Conservation (phyloP, 192 early-diverging fungal genomes). For the Dimargaris cristalligena region DNA sequence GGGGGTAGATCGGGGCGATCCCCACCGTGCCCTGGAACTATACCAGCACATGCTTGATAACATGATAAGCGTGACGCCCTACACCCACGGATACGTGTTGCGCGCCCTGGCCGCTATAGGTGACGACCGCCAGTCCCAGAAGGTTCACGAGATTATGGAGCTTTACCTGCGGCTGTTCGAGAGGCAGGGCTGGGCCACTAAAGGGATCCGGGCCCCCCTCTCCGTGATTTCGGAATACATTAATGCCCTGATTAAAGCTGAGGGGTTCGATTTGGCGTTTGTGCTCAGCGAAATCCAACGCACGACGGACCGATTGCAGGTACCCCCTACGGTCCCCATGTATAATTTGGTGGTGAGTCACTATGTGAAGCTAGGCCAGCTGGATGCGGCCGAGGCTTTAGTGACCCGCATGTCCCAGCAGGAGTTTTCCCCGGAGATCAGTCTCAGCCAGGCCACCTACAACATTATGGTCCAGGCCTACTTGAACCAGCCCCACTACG, state of each 20-base stretch:
- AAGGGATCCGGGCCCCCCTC: not conserved
- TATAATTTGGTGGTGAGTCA: not conserved
- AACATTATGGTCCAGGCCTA: not conserved
- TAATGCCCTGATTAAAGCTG: not conserved
- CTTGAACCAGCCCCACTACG: not conserved
- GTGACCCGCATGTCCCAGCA: not conserved
- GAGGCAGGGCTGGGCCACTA: not conserved
- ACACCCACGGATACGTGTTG: not conserved
- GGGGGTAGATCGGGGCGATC: not conserved
- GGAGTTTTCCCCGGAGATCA: not conserved
- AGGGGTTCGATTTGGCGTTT: not conserved
- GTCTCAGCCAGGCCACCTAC: not conserved
- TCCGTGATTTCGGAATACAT: not conserved
- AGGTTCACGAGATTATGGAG: not conserved
- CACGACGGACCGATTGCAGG: not conserved
- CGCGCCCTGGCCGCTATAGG: not conserved
- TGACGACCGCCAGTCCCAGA: too few species aligned
- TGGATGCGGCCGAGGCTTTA: not conserved
- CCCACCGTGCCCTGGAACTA: not conserved
- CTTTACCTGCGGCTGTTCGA: not conserved
- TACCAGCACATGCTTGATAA: not conserved
- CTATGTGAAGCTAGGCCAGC: not conserved
- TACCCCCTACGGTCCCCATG: not conserved
- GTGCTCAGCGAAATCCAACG: not conserved
- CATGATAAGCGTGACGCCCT: not conserved